A percentile compares a stretch with the other conserved stretches of the same genome.
These are phyloP conservation scores for Hypoxylon perforatum DNA, from an alignment of 495 filamentous ascomycete species.

Conservation along the genomic window DNA sequence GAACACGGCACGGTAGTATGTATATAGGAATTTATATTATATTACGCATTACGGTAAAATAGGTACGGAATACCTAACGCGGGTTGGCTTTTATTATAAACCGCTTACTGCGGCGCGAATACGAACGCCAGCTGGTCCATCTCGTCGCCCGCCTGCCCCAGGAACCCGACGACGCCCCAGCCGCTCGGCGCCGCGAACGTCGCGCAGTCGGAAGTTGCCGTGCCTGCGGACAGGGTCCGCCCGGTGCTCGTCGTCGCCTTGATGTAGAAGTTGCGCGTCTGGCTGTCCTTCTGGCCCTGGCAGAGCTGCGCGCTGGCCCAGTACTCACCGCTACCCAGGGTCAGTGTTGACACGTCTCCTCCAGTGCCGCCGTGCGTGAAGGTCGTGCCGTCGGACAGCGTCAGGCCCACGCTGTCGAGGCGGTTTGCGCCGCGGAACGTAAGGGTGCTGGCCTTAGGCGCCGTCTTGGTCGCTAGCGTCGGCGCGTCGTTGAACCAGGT, in stretches of 20 bases:
- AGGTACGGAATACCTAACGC: not conserved
- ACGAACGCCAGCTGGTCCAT: constrained; percentile 69
- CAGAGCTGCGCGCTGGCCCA: constrained; percentile 65
- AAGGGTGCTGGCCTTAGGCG: constrained; percentile 52
- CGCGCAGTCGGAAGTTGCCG: constrained; percentile 60
- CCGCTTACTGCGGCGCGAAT: constrained; percentile 53
- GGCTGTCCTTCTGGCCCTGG: constrained; percentile 57
- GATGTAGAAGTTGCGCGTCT: constrained; percentile 69
- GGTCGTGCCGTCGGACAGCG: constrained; percentile 56
- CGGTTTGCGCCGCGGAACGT: constrained; percentile 61
- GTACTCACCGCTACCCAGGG: constrained; percentile 58
- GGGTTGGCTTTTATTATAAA: not conserved
- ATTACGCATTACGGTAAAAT: constrained; percentile 14
- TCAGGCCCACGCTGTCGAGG: constrained; percentile 62
- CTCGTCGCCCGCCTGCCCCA: constrained; percentile 68
- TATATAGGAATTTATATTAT: constrained; percentile 2
- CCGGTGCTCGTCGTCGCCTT: constrained; percentile 64
- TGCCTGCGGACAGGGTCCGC: constrained; percentile 59
- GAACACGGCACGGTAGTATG: not conserved
- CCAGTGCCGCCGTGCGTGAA: constrained; percentile 68
- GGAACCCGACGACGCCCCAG: constrained; percentile 67
- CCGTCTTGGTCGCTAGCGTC: constrained; percentile 37
- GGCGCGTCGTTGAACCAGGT: constrained; percentile 67
- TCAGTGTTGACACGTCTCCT: constrained; percentile 56
- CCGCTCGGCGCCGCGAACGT: constrained; percentile 62